phyloP scores from a whole-genome alignment of 371 early-diverging fungal species.

The Mucor irregularis region DNA sequence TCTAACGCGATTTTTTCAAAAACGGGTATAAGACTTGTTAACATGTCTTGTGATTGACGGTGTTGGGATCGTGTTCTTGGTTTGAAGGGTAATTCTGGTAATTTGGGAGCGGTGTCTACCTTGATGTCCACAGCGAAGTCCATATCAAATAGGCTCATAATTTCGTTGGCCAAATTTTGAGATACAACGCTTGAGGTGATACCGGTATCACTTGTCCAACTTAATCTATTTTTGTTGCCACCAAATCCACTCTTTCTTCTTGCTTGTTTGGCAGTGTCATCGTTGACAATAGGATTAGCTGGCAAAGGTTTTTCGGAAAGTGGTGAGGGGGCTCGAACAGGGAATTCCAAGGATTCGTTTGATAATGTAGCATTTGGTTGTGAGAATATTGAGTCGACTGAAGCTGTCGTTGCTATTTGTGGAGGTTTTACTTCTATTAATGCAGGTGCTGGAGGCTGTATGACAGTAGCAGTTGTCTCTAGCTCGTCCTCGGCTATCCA shows the following conservation, averaged over 20 bases:
- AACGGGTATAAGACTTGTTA: conserved; percentile 21
- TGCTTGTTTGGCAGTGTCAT: conserved; percentile 16
- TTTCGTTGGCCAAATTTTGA: conserved; percentile 44
- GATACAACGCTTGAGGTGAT: conserved; percentile 32
- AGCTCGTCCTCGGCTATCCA: conserved; percentile 22
- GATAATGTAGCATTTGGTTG: conserved; percentile 24
- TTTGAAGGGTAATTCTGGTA: conserved; percentile 39
- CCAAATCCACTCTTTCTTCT: conserved; percentile 23
- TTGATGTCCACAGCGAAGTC: conserved; percentile 51
- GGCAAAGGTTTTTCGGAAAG: conserved; percentile 29
- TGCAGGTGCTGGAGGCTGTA: background rate
- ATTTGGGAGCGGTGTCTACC: conserved; percentile 38
- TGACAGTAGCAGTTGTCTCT: background rate
- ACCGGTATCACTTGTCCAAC: conserved; percentile 47
- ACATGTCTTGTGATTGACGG: conserved; percentile 23
- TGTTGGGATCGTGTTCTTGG: conserved; percentile 9
- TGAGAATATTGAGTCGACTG: conserved; percentile 16
- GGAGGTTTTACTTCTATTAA: background rate
- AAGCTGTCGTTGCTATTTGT: background rate
- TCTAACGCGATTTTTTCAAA: conserved; percentile 29
- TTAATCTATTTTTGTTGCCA: conserved; percentile 32
- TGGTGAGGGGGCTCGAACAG: conserved; percentile 9
- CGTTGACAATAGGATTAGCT: conserved; percentile 13
- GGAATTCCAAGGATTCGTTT: conserved; percentile 17
- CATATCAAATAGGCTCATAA: conserved; percentile 57